These are phyloP conservation scores for Colletotrichum sp. DNA, from an alignment of 2,329 filamentous ascomycete species.

Conservation along the genomic window DNA sequence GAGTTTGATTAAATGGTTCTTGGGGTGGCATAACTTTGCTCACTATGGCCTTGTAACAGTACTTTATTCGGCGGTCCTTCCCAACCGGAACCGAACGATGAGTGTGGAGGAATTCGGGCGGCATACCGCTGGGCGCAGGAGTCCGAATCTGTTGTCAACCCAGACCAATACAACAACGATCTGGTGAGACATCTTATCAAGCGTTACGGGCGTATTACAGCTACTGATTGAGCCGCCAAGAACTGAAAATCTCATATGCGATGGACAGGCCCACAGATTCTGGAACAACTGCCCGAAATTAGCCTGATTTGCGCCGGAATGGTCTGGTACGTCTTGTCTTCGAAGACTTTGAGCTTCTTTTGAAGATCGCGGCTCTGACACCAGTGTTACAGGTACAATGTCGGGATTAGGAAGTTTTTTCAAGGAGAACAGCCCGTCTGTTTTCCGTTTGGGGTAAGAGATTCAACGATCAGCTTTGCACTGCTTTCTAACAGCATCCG, in stretches of 20 bases:
- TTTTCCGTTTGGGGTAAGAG: constrained; percentile 33
- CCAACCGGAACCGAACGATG: constrained; percentile 58
- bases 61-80: constrained; percentile 63
- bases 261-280: constrained; percentile 66
- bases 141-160: constrained; percentile 50
- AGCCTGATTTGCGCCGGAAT: constrained; percentile 61
- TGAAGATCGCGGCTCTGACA: not conserved
- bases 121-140: constrained; percentile 45
- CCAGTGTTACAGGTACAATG: constrained; percentile 38
- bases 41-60: constrained; percentile 24
- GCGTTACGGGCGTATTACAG: not conserved
- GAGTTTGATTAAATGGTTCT: not conserved
- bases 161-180: constrained; percentile 63
- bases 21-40: not conserved
- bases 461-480: not conserved
- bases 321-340: constrained; percentile 47
- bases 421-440: constrained; percentile 52
- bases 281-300: constrained; percentile 59
- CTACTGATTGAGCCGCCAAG: constrained; percentile 25
- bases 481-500: not conserved
- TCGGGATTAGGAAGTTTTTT: constrained; percentile 56
- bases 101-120: constrained; percentile 55
- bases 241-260: constrained; percentile 59
- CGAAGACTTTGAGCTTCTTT: not conserved
- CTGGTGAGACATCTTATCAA: constrained; percentile 21